Base-by-base conservation (phyloP, 192 early-diverging fungal genomes). In the Backusella mclennaniae region DNA sequence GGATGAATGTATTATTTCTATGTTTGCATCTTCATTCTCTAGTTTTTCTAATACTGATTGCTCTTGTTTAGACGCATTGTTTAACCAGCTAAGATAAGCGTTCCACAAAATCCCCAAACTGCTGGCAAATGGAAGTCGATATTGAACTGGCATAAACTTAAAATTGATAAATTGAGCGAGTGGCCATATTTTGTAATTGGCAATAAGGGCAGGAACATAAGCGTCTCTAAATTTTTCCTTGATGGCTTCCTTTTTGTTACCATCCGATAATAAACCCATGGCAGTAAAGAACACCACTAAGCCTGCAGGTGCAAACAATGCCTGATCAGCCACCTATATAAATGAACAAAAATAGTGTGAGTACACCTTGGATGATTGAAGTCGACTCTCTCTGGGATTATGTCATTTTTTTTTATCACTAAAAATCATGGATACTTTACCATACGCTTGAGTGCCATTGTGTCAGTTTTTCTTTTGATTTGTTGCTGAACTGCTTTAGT, bases 121-220 rank as follows among this genome's bases (percentile, higher is more conserved):
- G 73, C 92, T 92, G 36, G 89, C 88, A 79, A 94, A 92, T 14
- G 93, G 93, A 23, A 94, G 81, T 14, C 92, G 82, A 67, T 88
- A 91, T 14, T 84, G 75, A 38, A 91, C 79, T 1, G 93, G 93
- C 63, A 92, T 81, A 78, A 91, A 89, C 52, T 86, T 86, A 78
- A 94, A 93, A 78, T 94, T 94, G 9, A 94, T 75, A 5, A 85
- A 76, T 80, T 94, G 93, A 12, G 92, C 93, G 3, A 85, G 76
- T 21, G 93, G 93, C 93, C 93, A 94, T 7, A 93, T 82, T 11
- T 84, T 84, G 74, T 94, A 94, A 63, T 94, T 94, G 0, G 91
- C 89, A 23, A 80, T 82, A 52, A 94, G 78, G 0, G 92, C 89
- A 0, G 90, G 82, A 68, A 83, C 12, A 77, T 87, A 94, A 26